phyloP scores from a whole-genome alignment of 2,329 filamentous ascomycete species.

The Penicillium frequentans region DNA sequence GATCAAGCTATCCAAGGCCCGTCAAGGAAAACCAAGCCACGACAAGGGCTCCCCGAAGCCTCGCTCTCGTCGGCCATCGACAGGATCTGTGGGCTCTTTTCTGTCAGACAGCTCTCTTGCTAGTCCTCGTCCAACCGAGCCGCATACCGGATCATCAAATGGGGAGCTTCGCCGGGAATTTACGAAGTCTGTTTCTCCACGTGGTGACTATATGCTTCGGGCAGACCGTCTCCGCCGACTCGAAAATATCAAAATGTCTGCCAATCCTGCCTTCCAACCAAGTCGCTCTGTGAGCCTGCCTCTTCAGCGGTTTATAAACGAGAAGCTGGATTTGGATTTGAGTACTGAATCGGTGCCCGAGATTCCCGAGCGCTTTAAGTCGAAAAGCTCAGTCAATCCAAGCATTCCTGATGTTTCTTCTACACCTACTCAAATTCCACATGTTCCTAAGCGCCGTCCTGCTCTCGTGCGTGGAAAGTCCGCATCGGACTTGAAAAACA shows the following conservation, averaged over 20 bases:
- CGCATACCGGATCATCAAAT: slow-evolving; percentile 28
- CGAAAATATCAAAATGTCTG: slow-evolving; percentile 24
- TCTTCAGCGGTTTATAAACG: slow-evolving; percentile 42
- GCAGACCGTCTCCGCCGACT: slow-evolving; percentile 32
- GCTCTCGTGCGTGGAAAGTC: slow-evolving; percentile 19
- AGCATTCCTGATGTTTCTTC: neutral
- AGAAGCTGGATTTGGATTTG: slow-evolving; percentile 32
- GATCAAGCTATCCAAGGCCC: slow-evolving; percentile 31
- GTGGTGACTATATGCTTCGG: slow-evolving; percentile 29
- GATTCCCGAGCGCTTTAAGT: slow-evolving; percentile 4
- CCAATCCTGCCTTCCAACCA: slow-evolving; percentile 25
- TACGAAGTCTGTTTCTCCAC: slow-evolving; percentile 18
- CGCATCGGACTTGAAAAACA: slow-evolving; percentile 14
- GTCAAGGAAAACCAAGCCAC: slow-evolving; percentile 20
- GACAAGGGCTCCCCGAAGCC: slow-evolving; percentile 18
- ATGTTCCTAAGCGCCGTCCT: slow-evolving; percentile 9
- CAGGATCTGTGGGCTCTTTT: slow-evolving; percentile 30
- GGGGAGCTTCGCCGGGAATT: slow-evolving; percentile 23
- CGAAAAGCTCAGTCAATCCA: slow-evolving; percentile 19
- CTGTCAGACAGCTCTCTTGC: slow-evolving; percentile 32
- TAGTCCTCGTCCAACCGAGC: slow-evolving; percentile 29
- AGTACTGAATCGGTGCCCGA: slow-evolving; percentile 17
- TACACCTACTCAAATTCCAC: slow-evolving; percentile 6
- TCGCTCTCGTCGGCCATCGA: slow-evolving; percentile 28
- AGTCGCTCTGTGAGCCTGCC: slow-evolving; percentile 37